These are phyloP conservation scores for Schizothecium vesticola DNA, from an alignment of 495 filamentous ascomycete species.

Conservation along the genomic window DNA sequence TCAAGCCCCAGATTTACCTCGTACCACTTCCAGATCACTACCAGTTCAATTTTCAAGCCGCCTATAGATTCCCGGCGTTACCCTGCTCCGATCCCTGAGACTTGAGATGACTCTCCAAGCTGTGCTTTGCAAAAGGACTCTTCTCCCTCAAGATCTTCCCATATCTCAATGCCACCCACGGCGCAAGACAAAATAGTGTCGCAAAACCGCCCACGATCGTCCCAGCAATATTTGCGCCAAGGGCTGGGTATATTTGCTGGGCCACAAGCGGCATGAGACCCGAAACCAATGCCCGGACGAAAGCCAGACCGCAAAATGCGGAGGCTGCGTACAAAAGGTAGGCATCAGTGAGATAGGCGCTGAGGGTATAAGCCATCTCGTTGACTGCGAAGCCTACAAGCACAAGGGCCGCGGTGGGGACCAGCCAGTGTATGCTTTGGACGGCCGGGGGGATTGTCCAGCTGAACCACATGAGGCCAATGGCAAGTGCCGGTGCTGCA, in stretches of 20 bases:
- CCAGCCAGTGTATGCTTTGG: constrained; percentile 33
- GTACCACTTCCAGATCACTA: too few relatives aligned
- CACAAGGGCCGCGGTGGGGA: constrained; percentile 30
- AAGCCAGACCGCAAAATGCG: constrained; percentile 44
- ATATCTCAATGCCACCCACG: constrained; percentile 36
- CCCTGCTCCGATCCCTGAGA: too few relatives aligned
- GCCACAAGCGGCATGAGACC: constrained; percentile 46
- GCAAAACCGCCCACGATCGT: constrained; percentile 43
- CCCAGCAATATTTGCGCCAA: constrained; percentile 43
- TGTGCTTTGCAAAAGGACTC: constrained; percentile 47
- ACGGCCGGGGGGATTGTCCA: constrained; percentile 44
- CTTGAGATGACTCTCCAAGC: constrained; percentile 6
- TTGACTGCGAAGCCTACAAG: constrained; percentile 47
- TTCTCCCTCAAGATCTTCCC: constrained; percentile 37
- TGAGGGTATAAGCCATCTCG: constrained; percentile 45
- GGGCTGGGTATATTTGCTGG: constrained; percentile 35
- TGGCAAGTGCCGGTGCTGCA: constrained; percentile 45
- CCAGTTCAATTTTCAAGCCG: too few relatives aligned
- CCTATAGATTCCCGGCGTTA: too few relatives aligned
- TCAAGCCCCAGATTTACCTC: too few relatives aligned
- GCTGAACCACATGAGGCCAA: constrained; percentile 36
- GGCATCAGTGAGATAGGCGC: constrained; percentile 50
- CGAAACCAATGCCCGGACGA: constrained; percentile 41
- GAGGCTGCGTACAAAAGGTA: constrained; percentile 49
- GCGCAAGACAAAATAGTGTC: constrained; percentile 29